These are phyloP conservation scores for Leccinum broughii DNA, from an alignment of 768 basidiomycete species.

Conservation along the genomic window DNA sequence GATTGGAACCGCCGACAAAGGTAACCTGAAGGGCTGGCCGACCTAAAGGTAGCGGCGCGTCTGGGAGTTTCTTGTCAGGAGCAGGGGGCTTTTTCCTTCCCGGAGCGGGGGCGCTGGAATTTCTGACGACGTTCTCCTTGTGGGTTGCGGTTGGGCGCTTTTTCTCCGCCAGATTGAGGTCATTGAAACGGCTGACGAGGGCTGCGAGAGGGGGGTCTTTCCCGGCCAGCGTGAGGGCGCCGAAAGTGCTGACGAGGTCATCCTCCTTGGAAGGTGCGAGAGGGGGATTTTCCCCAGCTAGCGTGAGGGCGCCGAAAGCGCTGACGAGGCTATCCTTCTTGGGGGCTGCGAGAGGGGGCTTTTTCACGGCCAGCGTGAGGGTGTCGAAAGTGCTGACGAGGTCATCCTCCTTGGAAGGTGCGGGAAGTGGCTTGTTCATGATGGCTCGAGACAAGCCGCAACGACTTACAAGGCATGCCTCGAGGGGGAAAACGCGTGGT, in stretches of 20 bases:
- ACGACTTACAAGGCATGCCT: conserved; percentile 15
- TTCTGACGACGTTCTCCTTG: conserved; percentile 25
- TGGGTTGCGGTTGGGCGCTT: conserved; percentile 1
- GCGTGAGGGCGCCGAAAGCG: too few relatives aligned
- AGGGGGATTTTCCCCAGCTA: too few relatives aligned
- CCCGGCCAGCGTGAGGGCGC: conserved; percentile 28
- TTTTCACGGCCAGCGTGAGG: conserved; percentile 20
- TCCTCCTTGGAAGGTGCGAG: conserved; percentile 7
- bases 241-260: conserved; percentile 36
- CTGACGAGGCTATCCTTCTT: too few relatives aligned
- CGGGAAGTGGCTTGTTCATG: conserved; percentile 25
- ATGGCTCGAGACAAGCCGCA: conserved; percentile 2
- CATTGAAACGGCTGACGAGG: background rate
- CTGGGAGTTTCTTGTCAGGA: conserved; percentile 16
- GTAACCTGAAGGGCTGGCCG: background rate
- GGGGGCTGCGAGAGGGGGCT: too few relatives aligned
- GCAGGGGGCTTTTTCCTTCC: conserved; percentile 17
- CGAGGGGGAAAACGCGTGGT: conserved; percentile 1
- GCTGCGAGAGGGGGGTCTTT: background rate
- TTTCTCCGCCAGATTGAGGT: conserved; percentile 19
- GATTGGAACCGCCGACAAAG: conserved; percentile 55
- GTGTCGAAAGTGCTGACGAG: conserved; percentile 37
- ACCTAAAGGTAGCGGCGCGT: background rate
- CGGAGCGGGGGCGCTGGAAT: conserved; percentile 36
- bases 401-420: conserved; percentile 17